Base-by-base conservation (phyloP, 768 basidiomycete species). In the Hypholoma fasciculare region DNA sequence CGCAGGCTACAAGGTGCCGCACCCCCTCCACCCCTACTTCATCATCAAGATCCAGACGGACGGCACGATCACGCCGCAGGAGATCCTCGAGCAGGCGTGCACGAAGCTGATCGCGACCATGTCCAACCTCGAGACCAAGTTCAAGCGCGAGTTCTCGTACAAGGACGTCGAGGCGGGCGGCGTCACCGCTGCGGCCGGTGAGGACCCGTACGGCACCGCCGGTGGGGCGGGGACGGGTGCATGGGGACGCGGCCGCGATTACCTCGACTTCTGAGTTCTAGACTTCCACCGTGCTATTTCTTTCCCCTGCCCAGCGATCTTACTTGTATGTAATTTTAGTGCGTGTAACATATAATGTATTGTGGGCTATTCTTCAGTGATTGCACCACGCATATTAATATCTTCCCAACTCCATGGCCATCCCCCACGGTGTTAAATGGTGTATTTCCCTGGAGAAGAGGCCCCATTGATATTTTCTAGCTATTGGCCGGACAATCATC, bases 1-100 rank as follows among this genome's bases (percentile, higher is more conserved):
- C 70, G 96, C 96, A 1, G 97, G 97, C 1, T 98, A 98, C 86
- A 94, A 96, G 77, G 94, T 95, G 39, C 96, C 96, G 0, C 97
- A 98, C 67, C 96, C 97, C 1, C 85, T 96, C 19, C 93, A 97
- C 62, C 94, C 96, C 7, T 84, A 95, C 71, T 96, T 98, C 75
- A 80, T 92, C 57, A 85, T 99, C 73, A 98, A 97, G 73, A 85
- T 98, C 55, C 97, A 98, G 75, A 98, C 96, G 1, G 94, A 98
- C 72, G 93, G 94, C 20, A 79, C 85, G 1, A 74, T 87, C 47
- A 91, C 95, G 16, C 94, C 96, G 1, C 83, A 92, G 63, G 84
- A 82, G 19, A 86, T 89, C 17, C 83, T 98, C 23, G 91, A 96
- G 67, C 81, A 88, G 57, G 94, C 95, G 0, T 92, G 92, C 69